Base-by-base conservation (phyloP, 371 early-diverging fungal species). In the Cokeromyces recurvatus region DNA sequence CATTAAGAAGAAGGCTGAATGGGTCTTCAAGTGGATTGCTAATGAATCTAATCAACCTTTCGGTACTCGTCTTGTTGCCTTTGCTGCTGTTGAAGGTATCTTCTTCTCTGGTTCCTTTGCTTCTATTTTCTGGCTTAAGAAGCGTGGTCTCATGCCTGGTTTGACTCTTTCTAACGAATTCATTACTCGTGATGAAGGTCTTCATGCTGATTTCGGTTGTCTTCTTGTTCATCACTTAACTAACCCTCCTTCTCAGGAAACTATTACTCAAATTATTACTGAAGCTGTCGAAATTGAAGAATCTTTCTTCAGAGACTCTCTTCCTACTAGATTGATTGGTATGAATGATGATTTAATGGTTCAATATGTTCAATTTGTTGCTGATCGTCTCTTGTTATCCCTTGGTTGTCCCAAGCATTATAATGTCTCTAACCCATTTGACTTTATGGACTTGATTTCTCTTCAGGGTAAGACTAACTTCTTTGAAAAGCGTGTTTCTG, bases 21-120 rank as follows among this genome's bases (percentile, higher is more conserved):
- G 99, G 99, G 99, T 99, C 10, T 72, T 97, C 59, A 79, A 83
- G 35, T 99, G 99, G 98, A 99, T 99, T 65, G 69, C 78, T 2
- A 46, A 53, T 19, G 47, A 51, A 29, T 91, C 91, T 71, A 77
- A 83, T 42, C 74, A 87, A 20, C 78, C 89, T 35, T 99, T 98
- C 79, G 94, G 90, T 39, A 91, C 91, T 55, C 89, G 99, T 51
- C 77, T 98, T 20, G 87, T 97, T 29, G 99, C 99, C 29, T 99
- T 99, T 80, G 98, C 99, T 23, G 98, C 96, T 31, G 97, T 99
- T 25, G 99, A 99, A 66, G 99, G 99, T 38, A 96, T 99, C 64
- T 99, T 99, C 83, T 99, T 99, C 79, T 94, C 94, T 35, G 99
- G 99, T 9, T 85, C 99, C n/a, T 96, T 99, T 73, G 99, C 99